Base-by-base conservation (phyloP, 1,139 yeast genomes). In the Kurtzmaniella natalensis region DNA sequence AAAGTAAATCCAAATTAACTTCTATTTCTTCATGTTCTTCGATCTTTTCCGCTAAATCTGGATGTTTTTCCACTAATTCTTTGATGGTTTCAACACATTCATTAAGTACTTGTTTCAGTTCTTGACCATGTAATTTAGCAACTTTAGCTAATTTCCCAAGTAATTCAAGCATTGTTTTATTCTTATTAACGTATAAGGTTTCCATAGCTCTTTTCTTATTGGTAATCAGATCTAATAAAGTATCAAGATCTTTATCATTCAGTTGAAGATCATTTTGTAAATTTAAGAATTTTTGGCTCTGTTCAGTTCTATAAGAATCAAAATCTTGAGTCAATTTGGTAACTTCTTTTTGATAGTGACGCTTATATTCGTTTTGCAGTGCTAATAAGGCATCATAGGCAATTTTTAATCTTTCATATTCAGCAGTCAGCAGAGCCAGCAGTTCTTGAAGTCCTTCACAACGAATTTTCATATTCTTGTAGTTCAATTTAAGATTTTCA, bases 361-460 rank as follows among this genome's bases (percentile, higher is more conserved):
- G 59, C 44, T 76, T 76, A 51, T 77, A 79, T 40, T 77, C 78
- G 30, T 61, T 58, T 44, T 79, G 84, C 4, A 80, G 63, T 5
- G 72, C 70, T 20, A 72, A 60, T 20, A 82, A 51, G 1, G 83
- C 73, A 44, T 81, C 85, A 50, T 81, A 81, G 10, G 83, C 76
- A 31, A 69, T 70, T 46, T 78, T 73, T 34, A 78, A 58, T 44
- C 82, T 56, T 48, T 78, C 81, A 37, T 59, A 60, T 50, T 82
- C 86, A 3, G 76, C 66, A 6, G 69, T 62, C 15, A 75, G 57
- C 4, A 60, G 48, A 2, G 63, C 59, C 28, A 76, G 76, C 36
- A 69, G 66, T 31, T 68, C 71, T 39, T 71, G 74, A 27, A 74
- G 55, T 39, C 65, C 68, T 16, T 68, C 69, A 44, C 76, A 59